Evolutionary conservation across 352 stramenopile genomes (phyloP).

Genomic region (Phytophthora melonis): DNA sequence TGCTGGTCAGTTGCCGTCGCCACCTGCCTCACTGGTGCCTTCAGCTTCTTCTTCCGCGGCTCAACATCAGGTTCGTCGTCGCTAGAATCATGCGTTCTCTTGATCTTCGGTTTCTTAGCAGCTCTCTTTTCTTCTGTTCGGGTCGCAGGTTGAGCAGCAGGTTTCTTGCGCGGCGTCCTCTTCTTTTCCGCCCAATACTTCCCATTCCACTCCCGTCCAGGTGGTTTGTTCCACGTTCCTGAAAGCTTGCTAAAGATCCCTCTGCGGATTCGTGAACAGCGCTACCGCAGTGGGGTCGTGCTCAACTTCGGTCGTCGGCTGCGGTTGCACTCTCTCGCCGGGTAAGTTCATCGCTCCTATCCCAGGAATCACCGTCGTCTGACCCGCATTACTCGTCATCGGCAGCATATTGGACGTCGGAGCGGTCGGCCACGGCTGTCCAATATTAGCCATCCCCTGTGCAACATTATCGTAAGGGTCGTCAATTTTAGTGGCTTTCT

Average conservation of each 20-base stretch:
- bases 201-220: background rate
- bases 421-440: background rate
- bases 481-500: background rate
- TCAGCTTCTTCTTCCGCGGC: background rate
- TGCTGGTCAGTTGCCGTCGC: background rate
- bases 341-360: background rate
- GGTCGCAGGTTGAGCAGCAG: background rate
- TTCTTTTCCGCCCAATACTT: background rate
- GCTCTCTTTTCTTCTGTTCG: background rate
- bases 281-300: background rate
- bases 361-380: background rate
- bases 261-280: background rate
- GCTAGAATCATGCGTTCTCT: background rate
- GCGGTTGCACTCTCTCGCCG: no score
- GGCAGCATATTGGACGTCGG: background rate
- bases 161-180: background rate
- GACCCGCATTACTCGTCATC: background rate
- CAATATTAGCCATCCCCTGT: background rate
- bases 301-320: no score
- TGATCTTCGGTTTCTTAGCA: background rate
- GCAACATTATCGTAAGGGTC: background rate
- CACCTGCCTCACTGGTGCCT: background rate
- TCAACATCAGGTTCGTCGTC: background rate
- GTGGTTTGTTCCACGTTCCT: background rate
- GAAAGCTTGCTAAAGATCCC: background rate